Percentiles rank a stretch among this genome's conserved stretches.
Evolutionary conservation across 192 early-diverging fungal species (phyloP).

Genomic region (Backusella parvicylindrica): DNA sequence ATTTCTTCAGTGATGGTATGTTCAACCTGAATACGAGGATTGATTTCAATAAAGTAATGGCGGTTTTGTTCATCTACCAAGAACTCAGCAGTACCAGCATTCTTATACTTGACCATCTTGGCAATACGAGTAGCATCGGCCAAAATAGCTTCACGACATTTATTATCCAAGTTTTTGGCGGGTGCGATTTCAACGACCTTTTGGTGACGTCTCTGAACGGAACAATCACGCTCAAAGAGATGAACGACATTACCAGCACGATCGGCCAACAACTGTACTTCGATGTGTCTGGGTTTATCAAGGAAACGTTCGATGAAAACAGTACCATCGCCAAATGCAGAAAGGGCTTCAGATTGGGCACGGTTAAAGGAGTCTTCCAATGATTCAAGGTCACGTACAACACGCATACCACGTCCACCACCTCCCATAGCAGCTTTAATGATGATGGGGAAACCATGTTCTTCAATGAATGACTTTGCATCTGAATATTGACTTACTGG

Average conservation of each 20-base stretch:
- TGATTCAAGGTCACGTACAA: slow-evolving; percentile 67
- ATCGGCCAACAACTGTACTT: slow-evolving; percentile 60
- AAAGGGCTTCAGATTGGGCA: slow-evolving; percentile 81
- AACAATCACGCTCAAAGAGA: slow-evolving; percentile 61
- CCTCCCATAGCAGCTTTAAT: slow-evolving; percentile 93
- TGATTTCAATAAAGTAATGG: slow-evolving; percentile 65
- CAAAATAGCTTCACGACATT: slow-evolving; percentile 42
- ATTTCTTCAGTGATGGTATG: slow-evolving; percentile 61
- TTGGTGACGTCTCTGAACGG: slow-evolving; percentile 62
- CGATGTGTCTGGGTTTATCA: background rate
- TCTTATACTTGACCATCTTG: slow-evolving; percentile 44
- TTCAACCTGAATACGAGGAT: slow-evolving; percentile 67
- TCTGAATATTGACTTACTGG: slow-evolving; percentile 62
- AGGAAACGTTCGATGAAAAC: slow-evolving; percentile 18
- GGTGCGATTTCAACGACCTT: slow-evolving; percentile 64
- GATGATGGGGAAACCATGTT: slow-evolving; percentile 88
- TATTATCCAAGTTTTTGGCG: slow-evolving; percentile 45
- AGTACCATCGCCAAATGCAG: slow-evolving; percentile 93
- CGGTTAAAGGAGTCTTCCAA: slow-evolving; percentile 77
- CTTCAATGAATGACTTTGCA: slow-evolving; percentile 65
- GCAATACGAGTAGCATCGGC: slow-evolving; percentile 48
- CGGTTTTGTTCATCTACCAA: slow-evolving; percentile 47
- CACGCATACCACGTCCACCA: slow-evolving; percentile 94
- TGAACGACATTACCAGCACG: slow-evolving; percentile 52
- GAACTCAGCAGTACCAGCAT: slow-evolving; percentile 65